Percentiles rank a stretch among this genome's conserved stretches.
Evolutionary conservation across 75 land plant genomes (phyloP).

Genomic region (Pinus albicaulis): DNA sequence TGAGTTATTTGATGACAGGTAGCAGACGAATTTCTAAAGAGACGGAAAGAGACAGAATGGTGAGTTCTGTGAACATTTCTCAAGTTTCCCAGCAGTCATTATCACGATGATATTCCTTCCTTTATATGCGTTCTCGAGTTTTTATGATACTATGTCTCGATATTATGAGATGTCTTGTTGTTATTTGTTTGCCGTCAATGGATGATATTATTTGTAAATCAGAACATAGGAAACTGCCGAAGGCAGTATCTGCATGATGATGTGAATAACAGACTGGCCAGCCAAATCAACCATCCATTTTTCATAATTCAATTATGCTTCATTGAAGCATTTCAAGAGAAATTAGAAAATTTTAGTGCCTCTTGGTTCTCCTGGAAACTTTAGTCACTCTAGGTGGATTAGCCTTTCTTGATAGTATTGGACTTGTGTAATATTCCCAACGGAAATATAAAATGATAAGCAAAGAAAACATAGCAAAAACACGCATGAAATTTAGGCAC

Average conservation of each 20-base stretch:
- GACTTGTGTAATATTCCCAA: too few species aligned
- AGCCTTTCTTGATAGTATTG: too few species aligned
- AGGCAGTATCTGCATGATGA: neutral
- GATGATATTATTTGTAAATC: neutral
- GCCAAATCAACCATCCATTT: neutral
- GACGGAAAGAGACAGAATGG: conserved; percentile 79
- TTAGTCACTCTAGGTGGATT: too few species aligned
- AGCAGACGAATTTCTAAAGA: conserved; percentile 75
- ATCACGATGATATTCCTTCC: neutral
- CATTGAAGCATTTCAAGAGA: neutral
- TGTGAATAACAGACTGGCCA: neutral
- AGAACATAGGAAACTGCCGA: neutral
- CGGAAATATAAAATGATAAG: too few species aligned
- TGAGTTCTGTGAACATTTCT: conserved; percentile 16
- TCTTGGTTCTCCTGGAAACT: too few species aligned
- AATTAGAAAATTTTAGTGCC: neutral
- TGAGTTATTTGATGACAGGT: conserved; percentile 32
- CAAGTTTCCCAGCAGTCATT: neutral
- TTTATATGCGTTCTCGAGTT: neutral
- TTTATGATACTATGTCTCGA: neutral
- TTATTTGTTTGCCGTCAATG: neutral
- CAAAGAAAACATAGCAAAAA: too few species aligned
- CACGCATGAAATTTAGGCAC: too few species aligned
- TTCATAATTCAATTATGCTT: neutral
- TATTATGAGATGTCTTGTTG: neutral